Base-by-base conservation (phyloP, 352 stramenopile species). In the Phytophthora agathidicida region DNA sequence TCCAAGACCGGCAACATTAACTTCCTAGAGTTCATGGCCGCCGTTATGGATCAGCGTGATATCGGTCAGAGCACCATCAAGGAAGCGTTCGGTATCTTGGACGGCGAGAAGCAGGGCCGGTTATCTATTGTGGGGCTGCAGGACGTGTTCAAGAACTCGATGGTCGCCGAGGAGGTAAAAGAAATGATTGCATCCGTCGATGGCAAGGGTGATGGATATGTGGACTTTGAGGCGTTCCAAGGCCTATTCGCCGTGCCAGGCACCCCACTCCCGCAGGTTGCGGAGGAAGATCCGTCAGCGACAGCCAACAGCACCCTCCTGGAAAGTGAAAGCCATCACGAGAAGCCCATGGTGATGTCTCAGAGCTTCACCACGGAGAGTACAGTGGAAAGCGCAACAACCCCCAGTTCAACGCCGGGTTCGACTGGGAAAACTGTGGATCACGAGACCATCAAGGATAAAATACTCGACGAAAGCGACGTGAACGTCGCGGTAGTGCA, bases 21-120 rank as follows among this genome's bases (percentile, higher is more conserved):
- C 56, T 98, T 98, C 60, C 89, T 97, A 5, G 96, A 99, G 77
- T 98, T 98, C 73, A 83, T 98, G 56, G 96, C 94, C 7, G 96
- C 94, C 3, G 94, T 93, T 6, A 87, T 99, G 63, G 92, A 98
- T 61, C 75, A 95, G 50, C 84, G 88, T 31, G 80, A 90, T 16
- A 89, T 94, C 49, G 80, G 77, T 13, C 91, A 98, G 69, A 94
- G 96, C 52, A 92, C 88, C 3, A 88, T 98, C 59, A 96, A 95
- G 32, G 92, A 98, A 45, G 90, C 90, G 0, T 97, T 97, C 51
- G 73, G 89, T 30, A 74, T 93, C 45, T 67, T 98, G 16, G 93
- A 98, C 60, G 78, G 75, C 36, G 89, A 98, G 70, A 91, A 95
- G 38, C 94, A 82, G 24, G 91, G 91, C 2, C 90, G 80, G n/a